Evolutionary conservation across 345 rosid genomes (phyloP), one percentile per base, ranked within the genome.

Genomic region (Xanthoceras sorbifolium): DNA sequence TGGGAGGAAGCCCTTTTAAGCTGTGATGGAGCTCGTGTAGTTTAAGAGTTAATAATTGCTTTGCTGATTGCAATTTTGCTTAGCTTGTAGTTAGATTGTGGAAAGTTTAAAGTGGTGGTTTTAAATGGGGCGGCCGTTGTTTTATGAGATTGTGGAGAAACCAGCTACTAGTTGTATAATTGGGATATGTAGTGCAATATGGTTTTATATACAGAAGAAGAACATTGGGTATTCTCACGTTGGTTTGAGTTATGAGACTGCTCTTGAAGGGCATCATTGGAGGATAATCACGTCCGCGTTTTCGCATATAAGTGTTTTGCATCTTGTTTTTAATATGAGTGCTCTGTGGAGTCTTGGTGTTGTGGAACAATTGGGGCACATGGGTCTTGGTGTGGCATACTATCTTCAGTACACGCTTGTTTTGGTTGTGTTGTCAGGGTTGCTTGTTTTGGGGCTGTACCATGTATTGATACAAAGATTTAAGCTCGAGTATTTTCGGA

Each of bases 331-430:
- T 69, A 96, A 96, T 79, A 93, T 96, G 99, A 93, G 97, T 74
- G 99, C 99, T 28, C 84, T 96, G 5, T 96, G 99, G 99, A 96
- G 99, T 87, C 91, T 96, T 29, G 99, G 99, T 64, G 88, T 86
- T 50, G 92, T 96, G 0, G 99, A 96, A 67, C 97, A 91, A 76
- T 78, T 92, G 54, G 90, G 84, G 12, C 83, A 89, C 68, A 48
- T 89, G 62, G 97, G 98, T 55, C 97, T 93, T 61, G 99, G 99
- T 23, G 81, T 86, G 3, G 86, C 87, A 26, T 93, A 90, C 82
- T 96, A 96, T 78, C 96, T 96, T 70, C 98, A 93, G 9, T 93
- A 93, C 79, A 89, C 98, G 0, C 98, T 96, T 70, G 92, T 93
- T 32, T 83, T 96, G 71, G 90, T 90, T 15, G 77, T 92, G 1